A percentile compares a stretch with the other conserved stretches of the same genome.
These are phyloP conservation scores for Teunomyces barrocoloradensis DNA, from an alignment of 805 yeast species.

Conservation along the genomic window DNA sequence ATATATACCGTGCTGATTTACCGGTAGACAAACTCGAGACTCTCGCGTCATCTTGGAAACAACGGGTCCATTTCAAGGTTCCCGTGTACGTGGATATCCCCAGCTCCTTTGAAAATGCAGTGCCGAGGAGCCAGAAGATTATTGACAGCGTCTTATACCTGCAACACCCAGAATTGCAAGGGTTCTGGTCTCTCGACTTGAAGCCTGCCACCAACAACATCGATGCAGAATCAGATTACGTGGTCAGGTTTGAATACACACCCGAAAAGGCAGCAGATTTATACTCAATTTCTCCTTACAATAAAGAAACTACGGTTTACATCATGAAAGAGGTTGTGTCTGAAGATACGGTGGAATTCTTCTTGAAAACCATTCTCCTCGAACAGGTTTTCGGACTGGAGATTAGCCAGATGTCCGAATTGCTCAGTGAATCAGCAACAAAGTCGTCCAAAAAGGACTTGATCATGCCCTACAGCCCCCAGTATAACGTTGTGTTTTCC, in stretches of 20 bases:
- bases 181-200: conserved; percentile 31
- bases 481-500: conserved; percentile 73
- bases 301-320: conserved; percentile 28
- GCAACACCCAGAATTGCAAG: conserved; percentile 20
- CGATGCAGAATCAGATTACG: conserved; percentile 29
- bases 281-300: conserved; percentile 36
- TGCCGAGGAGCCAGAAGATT: conserved; percentile 32
- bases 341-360: conserved; percentile 30
- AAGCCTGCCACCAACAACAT: conserved; percentile 13
- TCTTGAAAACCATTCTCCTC: conserved; percentile 34
- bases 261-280: conserved; percentile 17
- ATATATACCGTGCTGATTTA: conserved; percentile 59
- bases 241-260: conserved; percentile 29
- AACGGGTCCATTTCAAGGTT: conserved; percentile 27
- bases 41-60: conserved; percentile 23
- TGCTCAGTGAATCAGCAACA: conserved; percentile 8
- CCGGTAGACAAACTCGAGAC: conserved; percentile 45
- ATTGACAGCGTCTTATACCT: conserved; percentile 28
- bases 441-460: conserved; percentile 25
- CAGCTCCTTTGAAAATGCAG: conserved; percentile 25
- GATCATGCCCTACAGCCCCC: conserved; percentile 58
- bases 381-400: conserved; percentile 42
- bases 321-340: conserved; percentile 24
- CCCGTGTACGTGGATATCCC: conserved; percentile 45
- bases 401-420: conserved; percentile 24